Conservation (phyloP, 345 rosid genomes). For the Geranium rotundifolium region DNA sequence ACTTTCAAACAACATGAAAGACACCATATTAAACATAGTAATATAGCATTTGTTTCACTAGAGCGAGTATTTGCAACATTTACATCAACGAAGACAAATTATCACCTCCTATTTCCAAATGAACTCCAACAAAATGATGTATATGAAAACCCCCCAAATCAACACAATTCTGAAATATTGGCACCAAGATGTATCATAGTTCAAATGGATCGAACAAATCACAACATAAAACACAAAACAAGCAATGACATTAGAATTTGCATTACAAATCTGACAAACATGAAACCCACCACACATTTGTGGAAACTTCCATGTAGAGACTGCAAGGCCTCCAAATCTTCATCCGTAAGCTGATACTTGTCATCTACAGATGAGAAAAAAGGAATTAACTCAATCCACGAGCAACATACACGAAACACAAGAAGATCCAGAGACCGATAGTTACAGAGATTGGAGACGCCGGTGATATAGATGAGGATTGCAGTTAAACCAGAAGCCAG, state of each 20-base stretch:
- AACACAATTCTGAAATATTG: not conserved
- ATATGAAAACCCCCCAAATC: not conserved
- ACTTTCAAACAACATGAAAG: not conserved
- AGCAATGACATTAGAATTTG: too few relatives aligned
- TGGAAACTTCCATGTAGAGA: conserved; percentile 51
- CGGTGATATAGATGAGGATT: conserved; percentile 68
- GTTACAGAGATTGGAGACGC: conserved; percentile 59
- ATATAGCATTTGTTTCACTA: not conserved
- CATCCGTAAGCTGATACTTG: conserved; percentile 36
- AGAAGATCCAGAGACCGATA: conserved; percentile 1
- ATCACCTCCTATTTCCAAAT: not conserved
- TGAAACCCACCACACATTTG: conserved; percentile 75
- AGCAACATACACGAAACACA: conserved; percentile 5
- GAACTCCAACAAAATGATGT: not conserved
- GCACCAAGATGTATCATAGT: not conserved
- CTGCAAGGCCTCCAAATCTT: conserved; percentile 60
- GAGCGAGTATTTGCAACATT: not conserved
- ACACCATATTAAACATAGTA: too few relatives aligned
- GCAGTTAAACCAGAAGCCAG: conserved; percentile 58
- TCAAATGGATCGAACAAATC: not conserved
- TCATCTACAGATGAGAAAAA: conserved; percentile 34
- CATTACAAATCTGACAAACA: not conserved
- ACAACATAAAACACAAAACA: too few relatives aligned
- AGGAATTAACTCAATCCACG: conserved; percentile 2
- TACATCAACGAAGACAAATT: not conserved